These are phyloP conservation scores for Microascus cirrosus DNA, from an alignment of 2,329 filamentous ascomycete species.

Conservation along the genomic window DNA sequence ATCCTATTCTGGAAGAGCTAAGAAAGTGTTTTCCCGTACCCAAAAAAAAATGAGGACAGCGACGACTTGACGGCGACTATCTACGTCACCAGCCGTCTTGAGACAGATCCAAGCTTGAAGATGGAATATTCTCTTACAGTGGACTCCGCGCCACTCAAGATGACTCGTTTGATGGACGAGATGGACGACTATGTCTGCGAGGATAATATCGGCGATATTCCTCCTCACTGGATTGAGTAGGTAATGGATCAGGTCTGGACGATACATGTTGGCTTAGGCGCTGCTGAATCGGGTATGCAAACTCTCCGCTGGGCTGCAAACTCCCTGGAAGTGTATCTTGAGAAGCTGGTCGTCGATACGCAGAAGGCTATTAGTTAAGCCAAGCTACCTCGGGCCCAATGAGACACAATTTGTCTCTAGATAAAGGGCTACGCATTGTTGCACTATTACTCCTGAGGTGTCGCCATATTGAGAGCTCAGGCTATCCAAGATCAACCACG, in stretches of 20 bases:
- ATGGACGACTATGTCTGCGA: slow-evolving; percentile 5
- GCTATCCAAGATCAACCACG: too few species aligned
- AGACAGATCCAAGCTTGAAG: slow-evolving; percentile 14
- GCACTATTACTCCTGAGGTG: too few species aligned
- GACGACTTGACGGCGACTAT: slow-evolving; percentile 11
- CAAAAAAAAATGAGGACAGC: too few species aligned
- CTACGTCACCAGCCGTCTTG: slow-evolving; percentile 17
- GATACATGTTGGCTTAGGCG: slow-evolving; percentile 11
- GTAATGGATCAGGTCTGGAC: slow-evolving; percentile 15
- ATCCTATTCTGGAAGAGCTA: too few species aligned
- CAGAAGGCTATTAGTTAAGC: slow-evolving; percentile 16
- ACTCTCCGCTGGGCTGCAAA: slow-evolving; percentile 15
- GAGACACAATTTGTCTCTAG: slow-evolving; percentile 8
- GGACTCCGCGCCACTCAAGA: slow-evolving; percentile 11
- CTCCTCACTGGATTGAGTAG: slow-evolving; percentile 14
- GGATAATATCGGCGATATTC: slow-evolving; percentile 11
- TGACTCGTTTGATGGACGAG: slow-evolving; percentile 11
- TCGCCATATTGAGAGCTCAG: too few species aligned
- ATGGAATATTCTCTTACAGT: slow-evolving; percentile 16
- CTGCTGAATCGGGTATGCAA: slow-evolving; percentile 12
- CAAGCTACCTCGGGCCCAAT: slow-evolving; percentile 16
- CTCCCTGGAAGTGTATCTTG: slow-evolving; percentile 19
- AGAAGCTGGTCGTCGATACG: slow-evolving; percentile 17
- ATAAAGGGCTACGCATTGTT: too few species aligned
- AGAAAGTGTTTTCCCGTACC: too few species aligned